Percentiles rank a stretch among this genome's conserved stretches.
These are phyloP conservation scores for apple (Malus domestica) DNA, from an alignment of 306 rosid genomes.

Conservation along the genomic window ASM211411v1 NC_041804.1:9431001-9431500, in stretches of 20 bases:
- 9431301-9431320: constrained; percentile 16
- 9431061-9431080: not conserved
- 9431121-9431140: constrained; percentile 14
- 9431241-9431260: constrained; percentile 8
- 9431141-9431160: constrained; percentile 5
- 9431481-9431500: too few relatives aligned
- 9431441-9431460: constrained; percentile 1
- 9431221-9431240: not conserved
- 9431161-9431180: constrained; percentile 14
- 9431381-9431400: not conserved
- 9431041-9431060: not conserved
- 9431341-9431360: constrained; percentile 27
- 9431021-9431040: constrained; percentile 16
- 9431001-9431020: constrained; percentile 9
- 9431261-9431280: not conserved
- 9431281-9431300: not conserved
- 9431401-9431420: not conserved
- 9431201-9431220: not conserved
- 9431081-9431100: not conserved
- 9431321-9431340: constrained; percentile 28
- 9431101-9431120: constrained; percentile 16
- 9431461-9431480: not conserved
- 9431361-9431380: not conserved
- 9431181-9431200: constrained; percentile 9
- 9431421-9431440: constrained; percentile 1